A percentile compares a stretch with the other conserved stretches of the same genome.
phyloP scores from a whole-genome alignment of 2,329 filamentous ascomycete genomes.

The Paraconiothyrium sp. region DNA sequence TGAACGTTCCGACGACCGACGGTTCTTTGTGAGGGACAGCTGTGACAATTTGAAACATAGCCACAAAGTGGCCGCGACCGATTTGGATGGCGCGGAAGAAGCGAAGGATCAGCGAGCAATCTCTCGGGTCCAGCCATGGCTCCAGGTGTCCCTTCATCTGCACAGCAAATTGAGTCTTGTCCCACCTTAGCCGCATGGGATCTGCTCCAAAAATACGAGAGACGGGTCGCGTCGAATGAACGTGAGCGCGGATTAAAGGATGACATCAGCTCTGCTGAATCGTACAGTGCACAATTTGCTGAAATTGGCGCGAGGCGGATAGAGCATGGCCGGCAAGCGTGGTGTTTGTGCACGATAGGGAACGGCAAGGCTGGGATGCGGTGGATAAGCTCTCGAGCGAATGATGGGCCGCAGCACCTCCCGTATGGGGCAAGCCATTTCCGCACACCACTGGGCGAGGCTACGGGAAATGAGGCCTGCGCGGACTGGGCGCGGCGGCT shows the following conservation, averaged over 20 bases:
- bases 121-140: constrained; percentile 3
- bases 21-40: background rate
- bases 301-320: constrained; percentile 15
- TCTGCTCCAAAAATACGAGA: constrained; percentile 7
- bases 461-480: constrained; percentile 45
- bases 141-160: constrained; percentile 14
- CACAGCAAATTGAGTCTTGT: constrained; percentile 10
- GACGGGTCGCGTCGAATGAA: background rate
- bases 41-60: constrained; percentile 10
- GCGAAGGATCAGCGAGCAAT: constrained; percentile 24
- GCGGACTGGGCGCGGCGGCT: constrained; percentile 21
- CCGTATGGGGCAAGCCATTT: constrained; percentile 20
- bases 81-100: background rate
- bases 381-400: constrained; percentile 9
- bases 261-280: constrained; percentile 12
- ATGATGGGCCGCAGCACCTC: constrained; percentile 1
- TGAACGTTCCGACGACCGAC: background rate
- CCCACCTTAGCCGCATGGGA: background rate
- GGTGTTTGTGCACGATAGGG: constrained; percentile 7
- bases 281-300: constrained; percentile 18
- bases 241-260: background rate
- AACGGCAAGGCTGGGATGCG: constrained; percentile 6
- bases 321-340: background rate
- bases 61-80: constrained; percentile 5
- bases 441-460: constrained; percentile 39